A percentile compares a stretch with the other conserved stretches of the same genome.
phyloP scores from a whole-genome alignment of 116 monocot genomes.

The Posidonia oceanica region DNA sequence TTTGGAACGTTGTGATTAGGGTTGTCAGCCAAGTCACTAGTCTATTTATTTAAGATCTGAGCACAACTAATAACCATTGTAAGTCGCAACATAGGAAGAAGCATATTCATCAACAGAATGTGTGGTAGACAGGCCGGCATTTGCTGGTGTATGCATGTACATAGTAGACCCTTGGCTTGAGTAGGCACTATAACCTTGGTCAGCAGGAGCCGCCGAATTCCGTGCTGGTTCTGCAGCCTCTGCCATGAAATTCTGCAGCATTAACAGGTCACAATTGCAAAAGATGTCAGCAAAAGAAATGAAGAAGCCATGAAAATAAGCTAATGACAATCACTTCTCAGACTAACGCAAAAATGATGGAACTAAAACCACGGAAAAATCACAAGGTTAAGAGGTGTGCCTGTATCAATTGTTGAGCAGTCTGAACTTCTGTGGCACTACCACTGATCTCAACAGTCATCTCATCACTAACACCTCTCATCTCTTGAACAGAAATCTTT shows the following conservation, averaged over 20 bases:
- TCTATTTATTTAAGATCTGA: no score
- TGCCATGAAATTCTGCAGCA: neutral
- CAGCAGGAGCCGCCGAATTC: neutral
- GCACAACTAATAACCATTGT: neutral
- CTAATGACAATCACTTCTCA: neutral
- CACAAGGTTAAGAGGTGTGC: constrained; percentile 4
- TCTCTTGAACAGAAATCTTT: constrained; percentile 81
- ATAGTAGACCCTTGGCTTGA: constrained; percentile 1
- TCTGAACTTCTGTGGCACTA: constrained; percentile 66
- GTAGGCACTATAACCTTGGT: neutral
- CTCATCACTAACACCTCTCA: constrained; percentile 67
- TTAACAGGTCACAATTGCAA: neutral
- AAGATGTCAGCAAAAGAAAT: neutral
- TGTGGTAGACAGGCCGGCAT: neutral
- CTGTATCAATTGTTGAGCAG: constrained; percentile 87
- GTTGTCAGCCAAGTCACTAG: no score
- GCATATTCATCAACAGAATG: neutral
- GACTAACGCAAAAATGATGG: no score
- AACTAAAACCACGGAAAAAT: no score
- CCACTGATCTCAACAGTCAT: constrained; percentile 95
- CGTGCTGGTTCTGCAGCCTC: neutral
- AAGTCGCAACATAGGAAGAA: neutral
- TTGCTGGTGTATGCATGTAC: neutral
- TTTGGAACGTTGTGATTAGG: no score
- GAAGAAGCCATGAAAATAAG: neutral